Evolutionary conservation across 352 stramenopile species (phyloP), one percentile per base, ranked within the genome.

Genomic region (Pythium sp.): DNA sequence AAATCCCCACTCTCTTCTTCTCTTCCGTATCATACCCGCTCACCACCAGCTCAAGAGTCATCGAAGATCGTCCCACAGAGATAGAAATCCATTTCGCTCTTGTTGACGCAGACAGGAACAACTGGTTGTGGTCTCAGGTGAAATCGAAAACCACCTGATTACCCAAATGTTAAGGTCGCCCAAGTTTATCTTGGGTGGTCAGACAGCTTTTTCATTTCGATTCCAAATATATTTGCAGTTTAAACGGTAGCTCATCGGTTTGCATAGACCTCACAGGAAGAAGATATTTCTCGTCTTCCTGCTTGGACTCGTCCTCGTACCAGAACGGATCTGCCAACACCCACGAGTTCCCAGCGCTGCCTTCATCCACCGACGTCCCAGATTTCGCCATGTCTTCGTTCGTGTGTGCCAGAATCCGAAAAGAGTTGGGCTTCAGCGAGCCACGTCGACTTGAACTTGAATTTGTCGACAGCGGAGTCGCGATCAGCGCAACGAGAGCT

Each of bases 361-460:
- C 49, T 30, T 80, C 72, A 58, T 86, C 67, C 14, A 93, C 65
- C 5, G 72, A 66, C 18, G 79, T 86, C 26, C 38, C 71, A 12
- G 73, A 68, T 9, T 69, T 75, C 0, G 62, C 69, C 2, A 67
- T 69, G 32, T 89, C 80, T 72, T 93, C 85, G 1, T 75, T 58
- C 12, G 87, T 95, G 58, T 90, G 71, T 0, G 75, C 75, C 28
- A 92, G 67, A 9, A 95, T 78, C n/a, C 85, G 85, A 71, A 95
- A 95, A 6, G 81, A 86, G 43, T 81, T 38, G 68, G 56, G 24
- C 47, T 74, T 22, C 14, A 36, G 36, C 5, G 15, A 32, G 14
- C 22, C 30, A 18, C n/a, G 1, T 8, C 26, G 18, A 11, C 55
- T 30, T 0, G 4, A 14, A 2, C 18, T 56, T 11, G 15, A 36